These are phyloP conservation scores for Penicillium sclerotiorum DNA, from an alignment of 2,329 filamentous ascomycete species.

Conservation along the genomic window DNA sequence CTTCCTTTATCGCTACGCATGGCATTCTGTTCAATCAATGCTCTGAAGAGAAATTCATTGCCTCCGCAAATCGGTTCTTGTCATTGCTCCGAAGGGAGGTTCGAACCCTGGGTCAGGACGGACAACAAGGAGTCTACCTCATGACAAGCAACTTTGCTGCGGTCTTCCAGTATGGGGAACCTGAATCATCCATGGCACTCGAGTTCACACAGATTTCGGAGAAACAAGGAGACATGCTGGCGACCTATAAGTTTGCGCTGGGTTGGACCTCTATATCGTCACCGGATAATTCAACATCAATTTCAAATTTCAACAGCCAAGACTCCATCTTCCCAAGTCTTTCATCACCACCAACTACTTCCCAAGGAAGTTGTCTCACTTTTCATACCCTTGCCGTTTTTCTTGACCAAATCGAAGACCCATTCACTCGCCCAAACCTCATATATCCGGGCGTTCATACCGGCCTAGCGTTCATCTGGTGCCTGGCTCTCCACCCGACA, in stretches of 20 bases:
- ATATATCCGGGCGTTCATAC: conserved; percentile 59
- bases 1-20: conserved; percentile 57
- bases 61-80: conserved; percentile 45
- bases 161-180: conserved; percentile 57
- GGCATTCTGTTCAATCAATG: conserved; percentile 50
- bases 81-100: conserved; percentile 52
- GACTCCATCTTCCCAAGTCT: not conserved
- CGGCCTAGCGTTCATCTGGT: conserved; percentile 56
- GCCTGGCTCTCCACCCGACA: conserved; percentile 39
- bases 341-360: conserved; percentile 30
- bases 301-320: not conserved
- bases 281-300: conserved; percentile 4
- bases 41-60: conserved; percentile 41
- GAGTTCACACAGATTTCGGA: conserved; percentile 28
- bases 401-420: conserved; percentile 52
- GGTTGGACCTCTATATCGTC: conserved; percentile 17
- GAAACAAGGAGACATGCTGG: conserved; percentile 13
- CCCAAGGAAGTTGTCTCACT: conserved; percentile 44
- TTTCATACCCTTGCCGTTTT: conserved; percentile 48
- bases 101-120: conserved; percentile 52
- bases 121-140: conserved; percentile 57
- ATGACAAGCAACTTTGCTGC: conserved; percentile 58
- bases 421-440: too few species aligned
- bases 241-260: conserved; percentile 22
- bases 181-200: conserved; percentile 34